Percentiles rank a stretch among this genome's conserved stretches.
These are phyloP conservation scores for Paracoccidioides lutzii DNA, from an alignment of 2,329 filamentous ascomycete species.

Conservation along the genomic window DNA sequence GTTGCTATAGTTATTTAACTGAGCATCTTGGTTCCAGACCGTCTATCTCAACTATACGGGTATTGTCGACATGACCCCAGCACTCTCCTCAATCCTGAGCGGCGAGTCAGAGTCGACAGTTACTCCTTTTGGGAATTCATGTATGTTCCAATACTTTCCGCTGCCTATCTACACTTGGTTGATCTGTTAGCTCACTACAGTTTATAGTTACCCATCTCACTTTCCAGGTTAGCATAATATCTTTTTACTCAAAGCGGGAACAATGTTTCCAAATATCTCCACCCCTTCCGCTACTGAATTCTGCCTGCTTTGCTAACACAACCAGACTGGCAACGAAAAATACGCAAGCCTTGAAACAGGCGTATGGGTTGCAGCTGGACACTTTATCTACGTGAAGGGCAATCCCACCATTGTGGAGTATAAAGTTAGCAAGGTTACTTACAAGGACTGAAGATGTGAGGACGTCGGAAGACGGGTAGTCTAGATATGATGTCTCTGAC, in stretches of 20 bases:
- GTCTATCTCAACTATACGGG: slow-evolving; percentile 33
- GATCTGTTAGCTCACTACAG: background rate
- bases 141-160: slow-evolving; percentile 17
- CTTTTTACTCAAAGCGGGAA: background rate
- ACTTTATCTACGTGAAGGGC: slow-evolving; percentile 26
- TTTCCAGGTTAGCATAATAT: slow-evolving; percentile 22
- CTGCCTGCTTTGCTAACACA: slow-evolving; percentile 1
- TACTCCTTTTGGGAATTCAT: slow-evolving; percentile 29
- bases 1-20: background rate
- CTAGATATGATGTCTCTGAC: background rate
- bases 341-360: slow-evolving; percentile 31
- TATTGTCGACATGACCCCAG: slow-evolving; percentile 23
- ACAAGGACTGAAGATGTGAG: slow-evolving; percentile 4
- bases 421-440: slow-evolving; percentile 27
- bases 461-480: background rate
- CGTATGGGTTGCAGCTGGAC: slow-evolving; percentile 30
- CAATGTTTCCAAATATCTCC: background rate
- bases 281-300: background rate
- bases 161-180: background rate
- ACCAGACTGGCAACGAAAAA: slow-evolving; percentile 29
- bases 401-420: slow-evolving; percentile 30
- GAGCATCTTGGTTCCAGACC: slow-evolving; percentile 4
- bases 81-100: slow-evolving; percentile 21
- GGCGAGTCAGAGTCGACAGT: slow-evolving; percentile 21
- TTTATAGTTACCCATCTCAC: slow-evolving; percentile 24